Base-by-base conservation (phyloP, 257 asterid genomes). In the Sherardia arvensis region DNA sequence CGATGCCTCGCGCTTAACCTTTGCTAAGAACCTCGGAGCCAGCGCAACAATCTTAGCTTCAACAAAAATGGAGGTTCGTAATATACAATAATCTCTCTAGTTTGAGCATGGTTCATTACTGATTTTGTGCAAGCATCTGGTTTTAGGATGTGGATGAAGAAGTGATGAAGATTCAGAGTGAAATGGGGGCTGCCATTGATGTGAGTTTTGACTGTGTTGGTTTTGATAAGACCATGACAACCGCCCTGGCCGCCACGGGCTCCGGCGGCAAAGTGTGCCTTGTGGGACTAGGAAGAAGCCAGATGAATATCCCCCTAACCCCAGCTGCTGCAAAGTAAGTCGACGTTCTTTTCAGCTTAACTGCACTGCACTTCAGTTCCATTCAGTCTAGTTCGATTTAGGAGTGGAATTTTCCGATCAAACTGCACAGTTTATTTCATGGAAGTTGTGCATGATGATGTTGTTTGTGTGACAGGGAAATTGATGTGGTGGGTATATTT, bases 211-310 rank as follows among this genome's bases (percentile, higher is more conserved):
- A 92, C 74, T 92, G 99, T 74, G 95, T 90, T 4, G 97, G 99
- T 18, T 81, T 87, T 43, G 80, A 66, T 55, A 92, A 92, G 62
- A 92, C 97, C 22, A 89, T 92, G 99, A 69, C 95, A 7, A 89
- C 95, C 0, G 96, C 95, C 34, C 84, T 92, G n/a, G 74, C 76
- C 8, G 97, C 96, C 22, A 92, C 97, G 49, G 67, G 77, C 20
- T 66, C 97, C 0, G 97, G 99, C 59, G 97, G 99, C n/a, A 87
- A 81, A 76, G 96, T 92, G 70, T 89, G 96, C 73, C 94, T 89
- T 12, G 96, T 89, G n/a, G 97, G 99, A 18, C 59, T 92, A 77
- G 97, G 94, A 8, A 95, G 87, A 67, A 70, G 65, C 0, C 81
- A 77, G 67, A 92, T 89, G 99, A 87, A 81, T 5, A 59, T 92